These are phyloP conservation scores for Cladobotryum mycophilum DNA, from an alignment of 2,329 filamentous ascomycete species.

Conservation along the genomic window DNA sequence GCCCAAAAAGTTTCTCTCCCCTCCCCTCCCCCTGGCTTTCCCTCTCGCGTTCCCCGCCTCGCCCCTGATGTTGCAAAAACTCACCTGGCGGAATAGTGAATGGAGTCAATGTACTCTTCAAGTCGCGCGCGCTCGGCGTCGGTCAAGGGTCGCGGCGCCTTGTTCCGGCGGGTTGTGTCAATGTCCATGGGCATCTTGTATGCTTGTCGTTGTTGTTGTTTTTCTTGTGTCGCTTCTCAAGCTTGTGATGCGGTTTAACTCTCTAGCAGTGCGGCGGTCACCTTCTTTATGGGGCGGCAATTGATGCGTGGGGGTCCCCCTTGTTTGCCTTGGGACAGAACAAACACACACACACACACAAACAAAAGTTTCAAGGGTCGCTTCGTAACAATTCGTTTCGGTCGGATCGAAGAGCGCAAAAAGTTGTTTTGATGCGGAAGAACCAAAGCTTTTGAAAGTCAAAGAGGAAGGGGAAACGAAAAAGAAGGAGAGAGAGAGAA, in stretches of 20 bases:
- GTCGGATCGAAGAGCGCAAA: no score
- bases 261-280: background rate
- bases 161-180: slow-evolving; percentile 80
- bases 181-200: slow-evolving; percentile 43
- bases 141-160: slow-evolving; percentile 70
- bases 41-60: background rate
- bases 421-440: no score
- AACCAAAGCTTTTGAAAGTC: no score
- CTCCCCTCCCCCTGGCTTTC: background rate
- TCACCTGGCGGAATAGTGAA: slow-evolving; percentile 91
- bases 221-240: background rate
- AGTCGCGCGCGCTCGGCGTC: slow-evolving; percentile 77
- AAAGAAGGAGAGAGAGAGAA: background rate
- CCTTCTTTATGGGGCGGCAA: slow-evolving; percentile 1
- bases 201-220: background rate
- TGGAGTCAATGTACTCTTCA: slow-evolving; percentile 86
- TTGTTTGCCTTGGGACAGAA: no score
- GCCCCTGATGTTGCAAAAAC: slow-evolving; percentile 20
- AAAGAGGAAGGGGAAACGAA: no score
- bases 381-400: no score
- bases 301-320: background rate
- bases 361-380: no score
- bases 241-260: background rate
- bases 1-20: background rate
- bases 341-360: no score